Base-by-base conservation (phyloP, 2,329 filamentous ascomycete species). In the Xylaria sp. region DNA sequence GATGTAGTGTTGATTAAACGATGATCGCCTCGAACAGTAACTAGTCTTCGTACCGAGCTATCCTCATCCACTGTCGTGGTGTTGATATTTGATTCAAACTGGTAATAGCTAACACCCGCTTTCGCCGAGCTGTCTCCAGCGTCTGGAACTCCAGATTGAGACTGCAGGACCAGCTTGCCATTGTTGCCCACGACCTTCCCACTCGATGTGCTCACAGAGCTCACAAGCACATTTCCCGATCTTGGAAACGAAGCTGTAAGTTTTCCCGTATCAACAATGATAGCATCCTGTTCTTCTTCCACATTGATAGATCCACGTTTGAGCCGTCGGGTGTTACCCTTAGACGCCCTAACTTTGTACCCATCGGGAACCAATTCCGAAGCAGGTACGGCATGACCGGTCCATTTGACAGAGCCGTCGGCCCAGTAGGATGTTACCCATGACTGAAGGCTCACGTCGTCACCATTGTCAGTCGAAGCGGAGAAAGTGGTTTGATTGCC, bases 371-470 rank as follows among this genome's bases (percentile, higher is more conserved):
- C 75, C 0, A 71, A 73, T 1, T 83, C 81, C 0, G 81, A 82
- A 5, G 79, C 82, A 13, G 82, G 77, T 52, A 90, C 79, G 0
- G 88, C 86, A 73, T 90, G 88, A 0, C 83, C 87, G 2, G 85
- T 88, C 88, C 88, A 90, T 74, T 89, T 90, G 62, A 89, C 81
- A 0, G 88, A 88, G 31, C 85, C 86, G 77, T 90, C 88, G 1
- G 84, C 82, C 88, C 88, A 90, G 75, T 86, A 88, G 0, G 84
- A 86, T 0, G 85, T 89, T 2, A 83, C 79, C 87, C 88, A 89
- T 0, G 87, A 86, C 68, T 89, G 83, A 7, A 87, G 41, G 66
- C 76, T 70, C 75, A 82, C 36, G 70, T 74, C 59, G 25, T 72
- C 68, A n/a, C 71, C 74, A 0, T 72, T 73, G 5, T 74, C 76